Base-by-base conservation (phyloP, 2,329 filamentous ascomycete species). In the Ophiocordyceps polyrhachis-furcata region DNA sequence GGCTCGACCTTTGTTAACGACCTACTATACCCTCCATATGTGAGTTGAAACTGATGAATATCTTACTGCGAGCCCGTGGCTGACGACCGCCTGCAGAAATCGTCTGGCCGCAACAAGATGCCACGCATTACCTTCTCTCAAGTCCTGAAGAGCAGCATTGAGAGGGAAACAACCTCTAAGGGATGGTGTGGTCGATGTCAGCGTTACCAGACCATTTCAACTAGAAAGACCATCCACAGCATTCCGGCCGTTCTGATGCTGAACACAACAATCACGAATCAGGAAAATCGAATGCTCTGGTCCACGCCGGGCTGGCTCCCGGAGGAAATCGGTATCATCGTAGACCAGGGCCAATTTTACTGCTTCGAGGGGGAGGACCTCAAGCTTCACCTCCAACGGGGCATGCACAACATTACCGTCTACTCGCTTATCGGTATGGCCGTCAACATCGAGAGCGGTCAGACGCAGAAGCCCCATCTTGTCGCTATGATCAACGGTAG, bases 181-280 rank as follows among this genome's bases (percentile, higher is more conserved):
- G 91, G 91, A 7, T 98, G 88, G 88, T 98, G 91, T 58, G 81
- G 81, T 51, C 78, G 81, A 55, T 98, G 93, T 58, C 83, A 87
- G 51, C 76, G 86, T 21, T 96, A 98, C 58, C 87, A 94, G 60
- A 83, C 83, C 44, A 76, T 96, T 44, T 76, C 81, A 12, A 93
- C 86, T 19, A 74, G 84, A 48, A 93, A 93, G 57, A 83, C 81
- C 0, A 82, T 96, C 4, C 81, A 85, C 51, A 79, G 73, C 38
- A 74, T 94, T 48, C 89, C 91, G 1, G 73, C 78, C 29, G 84
- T 95, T n/a, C 62, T 98, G 49, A 82, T 93, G 66, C 71, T 98
- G 23, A 95, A 95, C 56, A 83, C 86, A 0, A 76, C 84, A 12
- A 80, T 83, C 38, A 76, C 72, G 5, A 80, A 67, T 41, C 73